phyloP scores from a whole-genome alignment of 1,139 yeast species.

The Diutina pseudorugosa region DNA sequence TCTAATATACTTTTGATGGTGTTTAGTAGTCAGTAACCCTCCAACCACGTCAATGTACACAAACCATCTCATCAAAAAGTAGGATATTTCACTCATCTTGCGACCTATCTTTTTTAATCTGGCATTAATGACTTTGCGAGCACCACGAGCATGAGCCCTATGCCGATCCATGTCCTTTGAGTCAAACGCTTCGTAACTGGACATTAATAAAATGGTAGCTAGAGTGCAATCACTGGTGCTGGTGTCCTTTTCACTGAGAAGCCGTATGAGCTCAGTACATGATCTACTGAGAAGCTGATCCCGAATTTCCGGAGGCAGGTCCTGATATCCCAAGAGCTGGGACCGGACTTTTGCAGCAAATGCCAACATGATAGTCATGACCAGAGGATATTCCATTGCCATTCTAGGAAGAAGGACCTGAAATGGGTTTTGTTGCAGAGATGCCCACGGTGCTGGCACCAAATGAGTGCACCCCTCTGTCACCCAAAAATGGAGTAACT shows the following conservation, averaged over 20 bases:
- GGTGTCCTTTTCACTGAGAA: slow-evolving; percentile 38
- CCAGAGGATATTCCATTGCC: slow-evolving; percentile 51
- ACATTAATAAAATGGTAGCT: slow-evolving; percentile 48
- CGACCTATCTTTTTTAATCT: slow-evolving; percentile 21
- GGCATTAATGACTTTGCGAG: slow-evolving; percentile 54
- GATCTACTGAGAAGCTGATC: slow-evolving; percentile 44
- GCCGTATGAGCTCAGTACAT: slow-evolving; percentile 40
- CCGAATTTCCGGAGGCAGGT: slow-evolving; percentile 21
- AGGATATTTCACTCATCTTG: slow-evolving; percentile 31
- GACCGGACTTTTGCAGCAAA: slow-evolving; percentile 49
- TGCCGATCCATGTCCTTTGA: slow-evolving; percentile 40
- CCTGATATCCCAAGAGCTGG: slow-evolving; percentile 18
- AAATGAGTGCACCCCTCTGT: slow-evolving; percentile 48
- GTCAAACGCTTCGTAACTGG: slow-evolving; percentile 50
- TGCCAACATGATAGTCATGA: slow-evolving; percentile 52
- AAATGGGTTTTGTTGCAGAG: slow-evolving; percentile 58
- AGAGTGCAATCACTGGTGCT: slow-evolving; percentile 56
- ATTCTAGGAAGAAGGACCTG: slow-evolving; percentile 51
- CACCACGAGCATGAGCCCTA: slow-evolving; percentile 58
- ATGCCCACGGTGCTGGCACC: slow-evolving; percentile 55
- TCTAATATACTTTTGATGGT: slow-evolving; percentile 17
- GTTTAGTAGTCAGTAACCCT: slow-evolving; percentile 32
- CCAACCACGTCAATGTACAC: slow-evolving; percentile 64
- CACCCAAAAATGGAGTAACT: slow-evolving; percentile 52
- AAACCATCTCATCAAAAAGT: slow-evolving; percentile 59